Percentiles rank a stretch among this genome's conserved stretches.
Evolutionary conservation across 1,139 yeast species (phyloP).

Genomic region (Taphrina confusa): DNA sequence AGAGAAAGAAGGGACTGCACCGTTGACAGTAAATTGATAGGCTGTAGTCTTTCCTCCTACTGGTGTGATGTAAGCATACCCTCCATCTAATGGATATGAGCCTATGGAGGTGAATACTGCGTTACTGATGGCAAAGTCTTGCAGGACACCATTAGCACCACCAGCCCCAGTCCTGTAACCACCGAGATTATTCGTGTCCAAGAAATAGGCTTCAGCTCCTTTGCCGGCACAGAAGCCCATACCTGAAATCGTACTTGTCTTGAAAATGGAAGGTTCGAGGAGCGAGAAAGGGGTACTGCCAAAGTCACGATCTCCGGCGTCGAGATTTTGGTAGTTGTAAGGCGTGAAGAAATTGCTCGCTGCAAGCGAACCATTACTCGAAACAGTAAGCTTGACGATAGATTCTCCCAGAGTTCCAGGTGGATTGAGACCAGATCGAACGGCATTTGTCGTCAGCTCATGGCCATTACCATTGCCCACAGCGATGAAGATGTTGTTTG

Average conservation of each 20-base stretch:
- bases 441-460: conserved; percentile 1
- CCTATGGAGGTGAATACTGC: conserved; percentile 9
- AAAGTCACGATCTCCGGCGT: conserved; percentile 21
- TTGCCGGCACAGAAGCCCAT: conserved; percentile 21
- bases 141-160: conserved; percentile 15
- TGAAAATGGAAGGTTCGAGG: conserved; percentile 13
- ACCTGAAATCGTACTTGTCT: too few species aligned
- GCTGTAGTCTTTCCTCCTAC: conserved; percentile 8
- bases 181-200: conserved; percentile 13
- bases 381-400: conserved; percentile 6
- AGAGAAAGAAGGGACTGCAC: conserved; percentile 1
- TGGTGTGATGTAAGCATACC: conserved; percentile 13
- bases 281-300: conserved; percentile 5
- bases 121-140: conserved; percentile 7
- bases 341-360: conserved; percentile 16
- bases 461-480: conserved; percentile 15
- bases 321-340: conserved; percentile 2
- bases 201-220: conserved; percentile 17
- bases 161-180: conserved; percentile 20
- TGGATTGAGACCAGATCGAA: not conserved
- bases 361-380: not conserved
- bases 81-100: conserved; percentile 16
- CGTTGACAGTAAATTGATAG: conserved; percentile 6
- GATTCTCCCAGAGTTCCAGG: conserved; percentile 11
- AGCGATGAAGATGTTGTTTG: not conserved